phyloP scores from a whole-genome alignment of 78 protist genomes.

The Cavenderia fasciculata region DNA sequence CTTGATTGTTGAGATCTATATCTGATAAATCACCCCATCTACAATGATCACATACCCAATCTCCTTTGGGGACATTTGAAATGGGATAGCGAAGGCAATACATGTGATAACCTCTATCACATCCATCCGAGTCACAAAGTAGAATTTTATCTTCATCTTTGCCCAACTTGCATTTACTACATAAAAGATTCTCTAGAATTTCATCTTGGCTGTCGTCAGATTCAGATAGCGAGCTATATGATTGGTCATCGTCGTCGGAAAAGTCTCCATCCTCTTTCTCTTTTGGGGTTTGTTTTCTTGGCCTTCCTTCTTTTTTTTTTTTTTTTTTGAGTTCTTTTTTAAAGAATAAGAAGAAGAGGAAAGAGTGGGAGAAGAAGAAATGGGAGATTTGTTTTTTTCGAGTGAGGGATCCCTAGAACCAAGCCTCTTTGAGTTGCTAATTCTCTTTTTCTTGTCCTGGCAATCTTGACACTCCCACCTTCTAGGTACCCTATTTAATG shows the following conservation, averaged over 20 bases:
- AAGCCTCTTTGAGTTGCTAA: too few species aligned
- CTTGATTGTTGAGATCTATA: neutral
- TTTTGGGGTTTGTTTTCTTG: neutral
- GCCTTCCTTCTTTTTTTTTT: neutral
- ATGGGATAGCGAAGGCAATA: conserved; percentile 58
- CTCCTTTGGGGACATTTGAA: conserved; percentile 37
- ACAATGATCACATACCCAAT: conserved; percentile 72
- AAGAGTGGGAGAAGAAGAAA: too few species aligned
- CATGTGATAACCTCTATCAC: conserved; percentile 71
- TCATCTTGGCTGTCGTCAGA: neutral
- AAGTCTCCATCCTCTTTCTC: neutral
- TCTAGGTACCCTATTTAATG: conserved; percentile 4
- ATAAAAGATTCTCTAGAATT: conserved; percentile 22
- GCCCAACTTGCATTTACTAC: conserved; percentile 41
- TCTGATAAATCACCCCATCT: conserved; percentile 35
- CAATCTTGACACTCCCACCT: conserved; percentile 48
- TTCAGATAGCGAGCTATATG: neutral
- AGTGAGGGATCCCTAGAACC: neutral
- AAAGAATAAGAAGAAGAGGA: too few species aligned
- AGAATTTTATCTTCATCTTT: conserved; percentile 70
- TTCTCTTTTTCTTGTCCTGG: neutral
- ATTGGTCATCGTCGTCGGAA: neutral
- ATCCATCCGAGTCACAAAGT: conserved; percentile 62
- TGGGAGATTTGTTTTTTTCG: too few species aligned
- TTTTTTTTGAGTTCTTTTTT: neutral